A percentile compares a stretch with the other conserved stretches of the same genome.
These are phyloP conservation scores for Blastocladiella emersonii DNA, from an alignment of 371 early-diverging fungal genomes.

Conservation along the genomic window DNA sequence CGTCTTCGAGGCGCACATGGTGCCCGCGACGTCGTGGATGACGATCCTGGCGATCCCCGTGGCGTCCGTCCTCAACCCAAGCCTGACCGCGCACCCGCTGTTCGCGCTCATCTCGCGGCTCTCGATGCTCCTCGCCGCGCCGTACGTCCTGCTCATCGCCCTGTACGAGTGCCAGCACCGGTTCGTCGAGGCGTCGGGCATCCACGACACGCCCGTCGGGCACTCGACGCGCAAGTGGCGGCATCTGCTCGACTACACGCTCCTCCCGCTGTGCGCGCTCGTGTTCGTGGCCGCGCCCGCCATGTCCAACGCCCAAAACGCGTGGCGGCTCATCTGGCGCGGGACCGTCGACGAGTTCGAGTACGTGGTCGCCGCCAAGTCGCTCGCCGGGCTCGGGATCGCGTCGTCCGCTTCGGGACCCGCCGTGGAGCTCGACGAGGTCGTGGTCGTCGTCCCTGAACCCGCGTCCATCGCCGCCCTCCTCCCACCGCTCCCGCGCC, in stretches of 20 bases:
- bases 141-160: neutral
- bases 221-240: neutral
- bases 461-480: too few species aligned
- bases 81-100: too few species aligned
- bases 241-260: neutral
- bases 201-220: neutral
- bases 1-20: slow-evolving; percentile 3
- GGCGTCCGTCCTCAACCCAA: neutral
- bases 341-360: neutral
- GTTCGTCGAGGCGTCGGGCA: neutral
- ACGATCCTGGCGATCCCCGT: neutral
- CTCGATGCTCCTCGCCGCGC: neutral
- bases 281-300: neutral
- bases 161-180: slow-evolving; percentile 5
- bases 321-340: neutral
- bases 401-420: too few species aligned
- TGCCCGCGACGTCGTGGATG: slow-evolving; percentile 1
- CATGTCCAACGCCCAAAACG: neutral
- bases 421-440: too few species aligned
- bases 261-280: neutral
- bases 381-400: too few species aligned
- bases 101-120: neutral
- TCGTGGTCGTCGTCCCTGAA: too few species aligned
- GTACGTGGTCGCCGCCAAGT: slow-evolving; percentile 1
- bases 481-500: too few species aligned